Evolutionary conservation across 495 filamentous ascomycete species (phyloP).

Genomic region (Trypethelium eluteriae): DNA sequence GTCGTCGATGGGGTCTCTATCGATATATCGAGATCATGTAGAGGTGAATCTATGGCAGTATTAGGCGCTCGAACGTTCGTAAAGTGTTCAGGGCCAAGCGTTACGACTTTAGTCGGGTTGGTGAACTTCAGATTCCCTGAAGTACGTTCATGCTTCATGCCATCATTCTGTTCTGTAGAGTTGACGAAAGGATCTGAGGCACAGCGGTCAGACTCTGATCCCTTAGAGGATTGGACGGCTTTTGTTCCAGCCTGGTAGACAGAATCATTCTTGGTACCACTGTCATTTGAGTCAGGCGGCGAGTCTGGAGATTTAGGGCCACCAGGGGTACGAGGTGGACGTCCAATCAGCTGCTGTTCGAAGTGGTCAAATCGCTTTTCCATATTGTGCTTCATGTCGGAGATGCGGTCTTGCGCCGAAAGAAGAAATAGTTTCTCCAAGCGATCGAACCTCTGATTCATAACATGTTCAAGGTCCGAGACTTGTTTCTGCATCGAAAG

Average conservation of each 20-base stretch:
- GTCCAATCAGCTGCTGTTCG: not conserved
- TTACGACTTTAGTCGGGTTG: not conserved
- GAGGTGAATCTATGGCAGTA: too few species aligned
- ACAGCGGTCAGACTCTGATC: not conserved
- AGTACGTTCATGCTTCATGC: not conserved
- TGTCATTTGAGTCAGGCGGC: not conserved
- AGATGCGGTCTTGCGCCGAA: not conserved
- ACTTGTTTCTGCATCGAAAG: slow-evolving; percentile 3
- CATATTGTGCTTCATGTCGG: not conserved
- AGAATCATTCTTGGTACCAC: not conserved
- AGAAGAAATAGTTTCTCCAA: not conserved
- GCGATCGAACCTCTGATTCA: not conserved
- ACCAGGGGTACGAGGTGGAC: not conserved
- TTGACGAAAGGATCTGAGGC: not conserved
- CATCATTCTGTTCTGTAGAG: not conserved
- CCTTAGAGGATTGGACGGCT: not conserved
- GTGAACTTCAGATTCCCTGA: not conserved
- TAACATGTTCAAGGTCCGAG: not conserved
- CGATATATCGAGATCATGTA: too few species aligned
- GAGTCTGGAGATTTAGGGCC: not conserved
- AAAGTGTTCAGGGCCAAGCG: not conserved
- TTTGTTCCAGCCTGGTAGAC: not conserved
- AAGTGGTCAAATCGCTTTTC: not conserved
- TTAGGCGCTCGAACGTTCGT: not conserved
- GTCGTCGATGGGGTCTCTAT: too few species aligned